Evolutionary conservation across 2,329 filamentous ascomycete species (phyloP).

Genomic region (Aspergillus ochraceus): DNA sequence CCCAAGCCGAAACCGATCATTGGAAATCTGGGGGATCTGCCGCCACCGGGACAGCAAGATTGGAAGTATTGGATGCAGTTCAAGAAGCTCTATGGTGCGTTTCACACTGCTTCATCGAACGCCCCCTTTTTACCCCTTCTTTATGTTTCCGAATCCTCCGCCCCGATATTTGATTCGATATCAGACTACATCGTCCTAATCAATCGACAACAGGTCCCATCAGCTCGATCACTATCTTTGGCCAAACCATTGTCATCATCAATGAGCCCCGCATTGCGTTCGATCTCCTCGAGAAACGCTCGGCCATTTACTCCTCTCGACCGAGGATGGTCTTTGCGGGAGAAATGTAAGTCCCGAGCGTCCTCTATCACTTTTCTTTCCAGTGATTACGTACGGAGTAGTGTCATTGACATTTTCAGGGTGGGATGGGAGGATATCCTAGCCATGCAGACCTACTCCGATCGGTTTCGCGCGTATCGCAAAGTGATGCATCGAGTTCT

Average conservation of each 20-base stretch:
- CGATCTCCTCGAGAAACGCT: slow-evolving; percentile 34
- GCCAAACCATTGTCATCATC: slow-evolving; percentile 33
- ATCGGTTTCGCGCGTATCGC: slow-evolving; percentile 41
- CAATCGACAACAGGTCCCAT: slow-evolving; percentile 24
- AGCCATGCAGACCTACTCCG: slow-evolving; percentile 36
- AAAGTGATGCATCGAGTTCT: slow-evolving; percentile 48
- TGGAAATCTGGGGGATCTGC: slow-evolving; percentile 5
- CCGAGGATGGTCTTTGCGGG: slow-evolving; percentile 27
- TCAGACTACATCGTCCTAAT: neutral
- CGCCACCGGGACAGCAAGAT: slow-evolving; percentile 1
- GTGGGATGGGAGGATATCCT: slow-evolving; percentile 40
- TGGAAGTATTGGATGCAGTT: slow-evolving; percentile 4
- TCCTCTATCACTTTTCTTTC: neutral
- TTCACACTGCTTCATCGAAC: neutral
- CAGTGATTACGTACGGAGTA: neutral
- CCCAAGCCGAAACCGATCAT: slow-evolving; percentile 6
- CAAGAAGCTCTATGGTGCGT: slow-evolving; percentile 8
- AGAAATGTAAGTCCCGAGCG: slow-evolving; percentile 33
- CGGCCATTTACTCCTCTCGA: slow-evolving; percentile 25
- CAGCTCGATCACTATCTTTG: slow-evolving; percentile 34
- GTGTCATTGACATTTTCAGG: slow-evolving; percentile 5
- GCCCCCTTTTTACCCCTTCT: neutral
- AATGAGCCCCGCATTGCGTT: slow-evolving; percentile 29
- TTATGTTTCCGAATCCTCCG: neutral
- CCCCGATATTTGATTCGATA: neutral